Evolutionary conservation across 179 eudicot species (phyloP).

Genomic region (Heliamphora pulchella): DNA sequence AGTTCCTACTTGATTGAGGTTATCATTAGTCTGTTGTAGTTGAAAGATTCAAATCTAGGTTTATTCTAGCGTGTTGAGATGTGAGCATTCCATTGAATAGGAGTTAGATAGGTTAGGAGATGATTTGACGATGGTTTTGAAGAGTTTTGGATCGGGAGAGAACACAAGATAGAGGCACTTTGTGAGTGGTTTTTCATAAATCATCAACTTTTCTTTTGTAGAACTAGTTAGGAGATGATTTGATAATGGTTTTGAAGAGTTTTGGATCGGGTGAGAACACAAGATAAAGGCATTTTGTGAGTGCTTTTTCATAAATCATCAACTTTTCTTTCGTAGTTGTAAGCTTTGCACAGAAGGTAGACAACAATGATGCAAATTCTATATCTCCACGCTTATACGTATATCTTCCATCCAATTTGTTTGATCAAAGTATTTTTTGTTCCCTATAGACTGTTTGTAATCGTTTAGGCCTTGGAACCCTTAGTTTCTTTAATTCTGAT

Average conservation of each 20-base stretch:
- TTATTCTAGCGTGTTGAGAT: neutral
- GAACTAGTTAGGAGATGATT: neutral
- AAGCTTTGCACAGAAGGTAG: neutral
- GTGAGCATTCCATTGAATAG: neutral
- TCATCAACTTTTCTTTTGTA: neutral
- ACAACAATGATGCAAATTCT: neutral
- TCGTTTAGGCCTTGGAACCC: neutral
- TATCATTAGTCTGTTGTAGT: too few relatives aligned
- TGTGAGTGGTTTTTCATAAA: neutral
- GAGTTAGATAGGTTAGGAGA: neutral
- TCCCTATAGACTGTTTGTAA: neutral
- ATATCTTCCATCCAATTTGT: neutral
- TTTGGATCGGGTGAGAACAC: neutral
- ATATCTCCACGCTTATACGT: neutral
- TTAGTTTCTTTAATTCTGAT: neutral
- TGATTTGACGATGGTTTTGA: neutral
- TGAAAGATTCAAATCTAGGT: neutral
- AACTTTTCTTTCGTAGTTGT: neutral
- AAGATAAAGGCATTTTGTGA: neutral
- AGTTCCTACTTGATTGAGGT: neutral
- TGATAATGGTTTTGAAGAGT: neutral
- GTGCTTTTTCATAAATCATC: neutral
- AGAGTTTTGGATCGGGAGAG: neutral
- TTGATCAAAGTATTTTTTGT: neutral
- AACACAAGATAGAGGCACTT: neutral